A percentile compares a stretch with the other conserved stretches of the same genome.
Evolutionary conservation across 2,329 filamentous ascomycete genomes (phyloP).

Genomic region (Fusarium chaquense): DNA sequence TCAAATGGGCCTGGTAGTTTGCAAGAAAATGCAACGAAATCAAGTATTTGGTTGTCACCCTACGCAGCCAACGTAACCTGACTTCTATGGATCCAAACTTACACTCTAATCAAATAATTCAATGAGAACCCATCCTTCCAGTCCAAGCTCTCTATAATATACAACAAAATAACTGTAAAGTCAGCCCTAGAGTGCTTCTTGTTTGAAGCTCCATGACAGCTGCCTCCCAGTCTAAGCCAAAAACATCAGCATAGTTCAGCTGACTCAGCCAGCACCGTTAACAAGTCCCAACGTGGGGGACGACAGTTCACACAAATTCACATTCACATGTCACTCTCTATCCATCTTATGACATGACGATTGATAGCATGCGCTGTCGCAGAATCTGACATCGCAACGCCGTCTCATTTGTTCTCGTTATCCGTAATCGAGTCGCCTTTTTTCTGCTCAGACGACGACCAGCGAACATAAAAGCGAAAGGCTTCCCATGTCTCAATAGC

Average conservation of each 20-base stretch:
- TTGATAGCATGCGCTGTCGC: constrained; percentile 39
- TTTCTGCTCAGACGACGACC: not conserved
- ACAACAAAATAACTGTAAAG: not conserved
- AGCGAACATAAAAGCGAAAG: constrained; percentile 10
- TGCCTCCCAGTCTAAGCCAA: not conserved
- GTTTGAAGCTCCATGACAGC: not conserved
- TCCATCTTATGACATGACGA: constrained; percentile 28
- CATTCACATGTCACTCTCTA: constrained; percentile 42
- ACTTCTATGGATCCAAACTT: not conserved
- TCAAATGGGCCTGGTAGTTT: not conserved
- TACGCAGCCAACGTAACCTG: not conserved
- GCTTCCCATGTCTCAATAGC: constrained; percentile 44
- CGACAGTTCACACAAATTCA: constrained; percentile 4
- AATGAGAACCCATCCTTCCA: not conserved
- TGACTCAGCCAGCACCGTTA: constrained; percentile 22
- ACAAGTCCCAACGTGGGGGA: constrained; percentile 30
- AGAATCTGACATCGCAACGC: constrained; percentile 33
- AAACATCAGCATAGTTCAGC: constrained; percentile 1
- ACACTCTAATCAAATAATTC: not conserved
- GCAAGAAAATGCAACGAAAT: not conserved
- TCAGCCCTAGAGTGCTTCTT: not conserved
- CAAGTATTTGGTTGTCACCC: not conserved
- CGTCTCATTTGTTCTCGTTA: constrained; percentile 17
- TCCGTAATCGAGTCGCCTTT: constrained; percentile 10
- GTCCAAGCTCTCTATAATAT: not conserved